Conservation (phyloP, 1,284 basidiomycete genomes). For the Apiotrichum gamsii region DNA sequence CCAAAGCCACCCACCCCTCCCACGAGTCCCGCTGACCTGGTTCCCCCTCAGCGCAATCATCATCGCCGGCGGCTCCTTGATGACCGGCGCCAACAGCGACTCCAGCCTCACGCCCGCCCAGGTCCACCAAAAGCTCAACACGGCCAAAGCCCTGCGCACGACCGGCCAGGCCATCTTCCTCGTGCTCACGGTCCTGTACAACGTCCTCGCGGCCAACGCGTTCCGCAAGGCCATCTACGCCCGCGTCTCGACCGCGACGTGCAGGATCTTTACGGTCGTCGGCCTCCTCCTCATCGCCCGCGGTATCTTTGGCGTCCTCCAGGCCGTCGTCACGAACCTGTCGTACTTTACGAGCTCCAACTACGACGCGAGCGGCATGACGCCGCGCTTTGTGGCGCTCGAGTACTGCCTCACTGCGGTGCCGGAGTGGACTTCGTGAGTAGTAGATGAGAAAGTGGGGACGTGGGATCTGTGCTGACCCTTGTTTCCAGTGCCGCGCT, state of each 20-base stretch:
- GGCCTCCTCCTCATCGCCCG: conserved; percentile 20
- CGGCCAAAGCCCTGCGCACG: conserved; percentile 18
- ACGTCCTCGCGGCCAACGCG: conserved; percentile 10
- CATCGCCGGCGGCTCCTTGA: conserved; percentile 27
- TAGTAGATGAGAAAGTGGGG: no score
- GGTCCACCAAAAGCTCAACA: conserved; percentile 4
- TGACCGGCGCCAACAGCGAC: conserved; percentile 3
- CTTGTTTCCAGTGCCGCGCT: background rate
- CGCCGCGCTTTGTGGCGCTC: conserved; percentile 10
- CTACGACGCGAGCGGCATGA: conserved; percentile 14
- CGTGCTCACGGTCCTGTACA: conserved; percentile 21
- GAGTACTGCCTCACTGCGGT: conserved; percentile 16
- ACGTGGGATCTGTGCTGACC: no score
- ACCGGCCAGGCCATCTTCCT: conserved; percentile 31
- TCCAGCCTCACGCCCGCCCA: background rate
- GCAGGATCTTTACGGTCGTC: conserved; percentile 15
- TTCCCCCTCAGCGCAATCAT: conserved; percentile 24
- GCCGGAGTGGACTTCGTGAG: conserved; percentile 17
- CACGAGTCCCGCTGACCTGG: background rate
- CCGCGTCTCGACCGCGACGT: conserved; percentile 4
- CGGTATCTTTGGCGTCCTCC: conserved; percentile 30
- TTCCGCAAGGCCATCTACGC: no score
- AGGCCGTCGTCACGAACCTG: conserved; percentile 13
- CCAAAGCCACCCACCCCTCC: background rate
- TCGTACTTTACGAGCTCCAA: conserved; percentile 18